phyloP scores from a whole-genome alignment of 164 flowering plant species.

The Chimonanthus salicifolius region DNA sequence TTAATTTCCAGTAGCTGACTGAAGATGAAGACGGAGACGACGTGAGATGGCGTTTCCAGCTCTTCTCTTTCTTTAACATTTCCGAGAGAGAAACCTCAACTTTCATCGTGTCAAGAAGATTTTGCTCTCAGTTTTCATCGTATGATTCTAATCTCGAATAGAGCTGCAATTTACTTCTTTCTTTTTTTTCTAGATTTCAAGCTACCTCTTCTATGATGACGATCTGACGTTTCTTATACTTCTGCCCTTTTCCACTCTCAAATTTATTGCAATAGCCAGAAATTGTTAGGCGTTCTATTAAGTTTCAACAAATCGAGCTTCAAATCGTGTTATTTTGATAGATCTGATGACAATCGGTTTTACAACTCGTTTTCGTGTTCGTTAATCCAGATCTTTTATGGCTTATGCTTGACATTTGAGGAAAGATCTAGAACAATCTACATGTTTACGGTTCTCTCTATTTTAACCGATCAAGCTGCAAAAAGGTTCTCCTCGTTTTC shows the following conservation, averaged over 20 bases:
- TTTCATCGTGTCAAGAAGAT: background rate
- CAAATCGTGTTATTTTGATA: background rate
- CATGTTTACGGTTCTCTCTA: background rate
- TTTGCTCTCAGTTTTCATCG: background rate
- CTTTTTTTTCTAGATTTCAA: background rate
- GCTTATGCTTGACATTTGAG: background rate
- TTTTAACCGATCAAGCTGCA: background rate
- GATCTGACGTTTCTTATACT: background rate
- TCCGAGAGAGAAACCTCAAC: background rate
- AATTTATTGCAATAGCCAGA: background rate
- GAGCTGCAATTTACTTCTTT: background rate
- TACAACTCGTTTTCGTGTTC: background rate
- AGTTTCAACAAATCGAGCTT: background rate
- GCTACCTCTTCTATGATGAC: background rate
- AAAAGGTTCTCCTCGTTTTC: background rate
- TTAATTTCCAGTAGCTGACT: too few relatives aligned
- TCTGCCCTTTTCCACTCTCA: background rate
- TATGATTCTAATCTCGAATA: background rate
- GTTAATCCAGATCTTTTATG: background rate
- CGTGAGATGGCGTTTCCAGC: too few relatives aligned
- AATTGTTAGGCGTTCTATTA: background rate
- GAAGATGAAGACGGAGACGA: too few relatives aligned
- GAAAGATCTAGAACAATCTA: background rate
- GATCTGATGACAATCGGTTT: background rate
- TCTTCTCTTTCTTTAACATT: background rate